Conservation (phyloP, 1,284 basidiomycete species). For the Sporisorium exsertum region DNA sequence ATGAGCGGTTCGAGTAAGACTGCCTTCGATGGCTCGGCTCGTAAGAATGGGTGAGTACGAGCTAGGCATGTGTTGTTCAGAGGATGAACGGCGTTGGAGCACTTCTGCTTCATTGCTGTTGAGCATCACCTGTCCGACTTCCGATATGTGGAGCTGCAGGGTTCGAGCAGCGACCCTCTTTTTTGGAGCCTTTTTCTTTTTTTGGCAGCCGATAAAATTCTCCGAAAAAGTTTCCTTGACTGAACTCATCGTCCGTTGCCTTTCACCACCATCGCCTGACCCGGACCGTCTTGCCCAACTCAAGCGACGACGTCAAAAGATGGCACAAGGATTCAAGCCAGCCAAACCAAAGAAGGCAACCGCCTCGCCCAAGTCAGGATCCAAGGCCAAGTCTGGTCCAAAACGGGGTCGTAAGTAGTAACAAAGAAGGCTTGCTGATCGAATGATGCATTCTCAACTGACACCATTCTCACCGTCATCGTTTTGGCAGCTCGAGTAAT, state of each 20-base stretch:
- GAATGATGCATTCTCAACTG: background rate
- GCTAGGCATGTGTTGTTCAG: background rate
- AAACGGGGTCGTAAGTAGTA: constrained; percentile 54
- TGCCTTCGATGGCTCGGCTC: background rate
- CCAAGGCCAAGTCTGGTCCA: constrained; percentile 46
- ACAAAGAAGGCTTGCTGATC: background rate
- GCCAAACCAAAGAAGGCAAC: constrained; percentile 45
- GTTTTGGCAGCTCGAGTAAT: constrained; percentile 46
- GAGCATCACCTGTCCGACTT: constrained; percentile 15
- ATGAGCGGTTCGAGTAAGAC: background rate
- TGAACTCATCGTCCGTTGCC: background rate
- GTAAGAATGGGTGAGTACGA: background rate
- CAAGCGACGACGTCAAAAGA: constrained; percentile 6
- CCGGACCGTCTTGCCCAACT: background rate
- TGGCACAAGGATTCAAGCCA: constrained; percentile 61
- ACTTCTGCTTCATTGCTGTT: background rate
- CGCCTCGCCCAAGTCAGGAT: constrained; percentile 30
- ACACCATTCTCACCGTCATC: background rate
- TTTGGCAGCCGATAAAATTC: constrained; percentile 5
- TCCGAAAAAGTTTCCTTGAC: background rate
- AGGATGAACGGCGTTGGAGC: background rate
- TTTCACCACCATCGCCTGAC: constrained; percentile 4
- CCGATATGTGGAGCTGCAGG: constrained; percentile 41
- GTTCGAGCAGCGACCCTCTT: constrained; percentile 5
- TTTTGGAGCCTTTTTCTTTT: background rate